These are phyloP conservation scores for Stygiomarasmius scandens DNA, from an alignment of 1,284 basidiomycete genomes.

Conservation along the genomic window DNA sequence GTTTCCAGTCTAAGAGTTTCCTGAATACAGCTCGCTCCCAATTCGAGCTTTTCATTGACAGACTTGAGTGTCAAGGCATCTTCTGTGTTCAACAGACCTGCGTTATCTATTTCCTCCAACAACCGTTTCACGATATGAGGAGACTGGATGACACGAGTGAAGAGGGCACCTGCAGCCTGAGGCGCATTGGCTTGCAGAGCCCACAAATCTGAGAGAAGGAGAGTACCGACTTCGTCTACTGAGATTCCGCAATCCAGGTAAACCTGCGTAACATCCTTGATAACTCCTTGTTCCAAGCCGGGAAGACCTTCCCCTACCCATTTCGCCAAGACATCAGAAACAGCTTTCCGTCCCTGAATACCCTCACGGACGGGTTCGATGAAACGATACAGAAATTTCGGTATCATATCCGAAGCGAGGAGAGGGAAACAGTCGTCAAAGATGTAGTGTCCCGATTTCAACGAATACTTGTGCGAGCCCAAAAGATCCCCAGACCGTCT, in stretches of 20 bases:
- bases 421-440: conserved; percentile 12
- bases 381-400: neutral
- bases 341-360: neutral
- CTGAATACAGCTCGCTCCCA: conserved; percentile 4
- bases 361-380: conserved; percentile 8
- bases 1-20: conserved; percentile 10
- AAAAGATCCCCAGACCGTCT: neutral
- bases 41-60: conserved; percentile 1
- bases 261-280: conserved; percentile 5
- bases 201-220: conserved; percentile 13
- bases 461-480: neutral
- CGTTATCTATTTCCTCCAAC: conserved; percentile 6
- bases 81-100: neutral
- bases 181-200: conserved; percentile 16
- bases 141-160: conserved; percentile 13
- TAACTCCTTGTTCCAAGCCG: conserved; percentile 12
- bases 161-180: conserved; percentile 6
- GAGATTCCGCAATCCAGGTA: conserved; percentile 4
- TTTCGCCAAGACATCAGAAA: neutral
- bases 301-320: conserved; percentile 14
- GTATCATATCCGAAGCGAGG: conserved; percentile 6
- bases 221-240: conserved; percentile 3
- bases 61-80: neutral
- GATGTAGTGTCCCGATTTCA: neutral
- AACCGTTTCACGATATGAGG: conserved; percentile 2